These are phyloP conservation scores for Tricholoma matsutake DNA, from an alignment of 768 basidiomycete species.

Conservation along the genomic window DNA sequence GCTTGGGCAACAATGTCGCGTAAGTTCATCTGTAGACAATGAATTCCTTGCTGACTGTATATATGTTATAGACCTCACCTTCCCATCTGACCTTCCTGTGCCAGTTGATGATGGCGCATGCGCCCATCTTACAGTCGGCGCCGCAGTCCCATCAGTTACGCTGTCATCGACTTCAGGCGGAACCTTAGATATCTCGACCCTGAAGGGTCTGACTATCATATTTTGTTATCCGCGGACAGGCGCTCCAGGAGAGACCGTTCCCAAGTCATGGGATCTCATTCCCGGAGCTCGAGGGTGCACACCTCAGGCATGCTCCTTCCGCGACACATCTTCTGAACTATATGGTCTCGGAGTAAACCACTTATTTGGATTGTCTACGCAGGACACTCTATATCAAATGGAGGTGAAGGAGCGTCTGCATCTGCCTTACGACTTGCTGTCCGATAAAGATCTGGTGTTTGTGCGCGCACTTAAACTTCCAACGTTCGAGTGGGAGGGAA, in stretches of 20 bases:
- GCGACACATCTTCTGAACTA: slow-evolving; percentile 17
- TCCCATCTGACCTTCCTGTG: slow-evolving; percentile 17
- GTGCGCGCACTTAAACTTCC: slow-evolving; percentile 13
- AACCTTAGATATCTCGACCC: slow-evolving; percentile 15
- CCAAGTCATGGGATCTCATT: slow-evolving; percentile 19
- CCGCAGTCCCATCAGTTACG: slow-evolving; percentile 10
- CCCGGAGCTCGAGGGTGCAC: slow-evolving; percentile 23
- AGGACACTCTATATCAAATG: slow-evolving; percentile 17
- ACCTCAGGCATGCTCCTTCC: slow-evolving; percentile 22
- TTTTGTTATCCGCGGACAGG: slow-evolving; percentile 23
- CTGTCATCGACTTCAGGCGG: slow-evolving; percentile 15
- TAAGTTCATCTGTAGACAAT: not conserved
- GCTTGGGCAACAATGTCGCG: not conserved
- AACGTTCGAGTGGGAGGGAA: slow-evolving; percentile 20
- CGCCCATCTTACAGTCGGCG: slow-evolving; percentile 13
- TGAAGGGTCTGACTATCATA: slow-evolving; percentile 16
- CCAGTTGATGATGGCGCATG: slow-evolving; percentile 21
- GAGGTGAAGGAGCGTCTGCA: slow-evolving; percentile 21
- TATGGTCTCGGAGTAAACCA: slow-evolving; percentile 15
- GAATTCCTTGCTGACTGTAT: not conserved
- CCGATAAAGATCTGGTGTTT: slow-evolving; percentile 18
- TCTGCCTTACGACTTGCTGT: slow-evolving; percentile 18
- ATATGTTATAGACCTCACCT: slow-evolving; percentile 1
- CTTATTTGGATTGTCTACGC: slow-evolving; percentile 21
- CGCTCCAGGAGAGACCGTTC: slow-evolving; percentile 14